Evolutionary conservation across 2,329 filamentous ascomycete species (phyloP), one percentile per base, ranked within the genome.

Genomic region (Monilinia laxa): DNA sequence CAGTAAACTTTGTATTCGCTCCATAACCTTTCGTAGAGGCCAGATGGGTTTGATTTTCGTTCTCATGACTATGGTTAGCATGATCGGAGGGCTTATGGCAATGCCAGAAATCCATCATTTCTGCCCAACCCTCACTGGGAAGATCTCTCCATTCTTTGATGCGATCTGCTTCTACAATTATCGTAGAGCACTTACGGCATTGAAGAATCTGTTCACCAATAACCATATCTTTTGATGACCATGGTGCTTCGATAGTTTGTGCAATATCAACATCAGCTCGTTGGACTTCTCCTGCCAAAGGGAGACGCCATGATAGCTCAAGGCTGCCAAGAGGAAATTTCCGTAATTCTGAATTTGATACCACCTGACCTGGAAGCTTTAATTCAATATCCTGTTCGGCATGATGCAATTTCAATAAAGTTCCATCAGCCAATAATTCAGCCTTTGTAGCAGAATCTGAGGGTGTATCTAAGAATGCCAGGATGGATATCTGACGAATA

Each of bases 101-200:
- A 78, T 99, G 96, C 95, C 95, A 99, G 73, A 99, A 96, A 77
- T 99, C 96, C 95, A 99, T 99, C 93, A 99, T 96, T 80, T 99
- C 95, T 0, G 95, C 96, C 95, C 95, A 99, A 75, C 97, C 94
- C 73, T 96, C 93, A 75, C 93, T 97, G 0, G 95, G 95, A 23
- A 99, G 81, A 75, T 99, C 93, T 78, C 94, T 97, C 94, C 95
- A 99, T 49, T 79, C 77, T 51, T 77, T 79, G 10, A 86, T 80
- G 4, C 62, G 71, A 10, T 76, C 79, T 3, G 20, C 75, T 67
- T 55, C 70, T 62, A 76, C 81, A 83, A 70, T 71, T 64, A 67
- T 81, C 77, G 73, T 82, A 83, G 38, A 71, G 65, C 72, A 90
- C 74, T 20, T 75, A 66, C 47, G 81, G 69, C 78, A 81, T 20